A percentile compares a stretch with the other conserved stretches of the same genome.
These are phyloP conservation scores for Leccinum rimulosum DNA, from an alignment of 768 basidiomycete species.

Conservation along the genomic window DNA sequence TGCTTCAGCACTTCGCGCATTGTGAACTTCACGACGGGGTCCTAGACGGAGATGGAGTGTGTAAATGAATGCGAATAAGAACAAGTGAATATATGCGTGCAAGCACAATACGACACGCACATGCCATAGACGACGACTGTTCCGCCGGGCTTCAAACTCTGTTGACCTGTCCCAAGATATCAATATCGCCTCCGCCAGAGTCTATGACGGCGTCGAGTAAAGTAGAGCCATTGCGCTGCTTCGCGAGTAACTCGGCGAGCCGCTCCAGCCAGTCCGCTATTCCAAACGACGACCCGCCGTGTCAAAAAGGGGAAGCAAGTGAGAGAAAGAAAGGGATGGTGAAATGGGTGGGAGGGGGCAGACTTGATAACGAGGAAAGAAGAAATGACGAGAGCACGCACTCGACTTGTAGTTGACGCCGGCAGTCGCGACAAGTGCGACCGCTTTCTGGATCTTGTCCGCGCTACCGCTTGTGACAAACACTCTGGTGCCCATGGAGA, in stretches of 20 bases:
- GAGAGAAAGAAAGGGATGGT: not conserved
- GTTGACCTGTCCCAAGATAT: conserved; percentile 39
- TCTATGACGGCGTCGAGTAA: conserved; percentile 64
- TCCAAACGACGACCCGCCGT: not conserved
- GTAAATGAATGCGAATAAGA: conserved; percentile 1
- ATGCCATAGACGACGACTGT: conserved; percentile 66
- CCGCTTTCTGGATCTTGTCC: conserved; percentile 40
- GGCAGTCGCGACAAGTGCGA: conserved; percentile 67
- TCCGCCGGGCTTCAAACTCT: conserved; percentile 52
- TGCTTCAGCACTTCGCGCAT: conserved; percentile 80
- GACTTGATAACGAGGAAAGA: not conserved
- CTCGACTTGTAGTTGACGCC: conserved; percentile 72
- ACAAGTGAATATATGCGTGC: not conserved
- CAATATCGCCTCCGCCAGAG: conserved; percentile 65
- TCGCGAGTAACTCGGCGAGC: conserved; percentile 43
- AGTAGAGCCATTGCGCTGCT: conserved; percentile 20
- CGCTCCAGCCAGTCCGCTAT: conserved; percentile 52
- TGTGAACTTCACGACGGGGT: conserved; percentile 57
- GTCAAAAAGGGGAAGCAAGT: not conserved
- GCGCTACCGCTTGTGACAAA: no score
- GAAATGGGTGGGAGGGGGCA: no score
- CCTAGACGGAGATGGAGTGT: conserved; percentile 3
- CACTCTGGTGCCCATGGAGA: no score
- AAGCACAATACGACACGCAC: conserved; percentile 27
- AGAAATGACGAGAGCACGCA: conserved; percentile 28